Percentiles rank a stretch among this genome's conserved stretches.
Conservation (phyloP, 2,329 filamentous ascomycete species). For the Claviceps cyperi region DNA sequence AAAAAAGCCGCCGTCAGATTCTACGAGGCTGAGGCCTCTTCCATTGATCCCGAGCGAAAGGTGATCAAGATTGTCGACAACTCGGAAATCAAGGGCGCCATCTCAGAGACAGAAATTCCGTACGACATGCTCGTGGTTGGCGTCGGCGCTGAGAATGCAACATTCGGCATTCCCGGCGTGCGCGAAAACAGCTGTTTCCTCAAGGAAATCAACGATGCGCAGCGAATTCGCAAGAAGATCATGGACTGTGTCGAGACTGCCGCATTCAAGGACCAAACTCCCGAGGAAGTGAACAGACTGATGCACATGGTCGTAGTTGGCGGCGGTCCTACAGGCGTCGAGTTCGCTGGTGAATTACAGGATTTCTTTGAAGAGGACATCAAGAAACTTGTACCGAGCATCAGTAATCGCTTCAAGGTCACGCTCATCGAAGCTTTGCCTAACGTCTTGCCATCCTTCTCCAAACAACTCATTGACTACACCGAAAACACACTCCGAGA, state of each 20-base stretch:
- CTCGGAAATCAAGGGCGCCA: constrained; percentile 79
- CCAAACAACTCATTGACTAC: constrained; percentile 97
- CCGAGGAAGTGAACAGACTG: constrained; percentile 80
- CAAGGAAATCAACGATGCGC: constrained; percentile 94
- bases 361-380: constrained; percentile 98
- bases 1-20: constrained; percentile 89
- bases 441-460: constrained; percentile 95
- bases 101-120: constrained; percentile 71
- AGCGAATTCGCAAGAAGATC: constrained; percentile 93
- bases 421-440: constrained; percentile 94
- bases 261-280: constrained; percentile 88
- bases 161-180: constrained; percentile 93
- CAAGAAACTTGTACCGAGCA: constrained; percentile 94
- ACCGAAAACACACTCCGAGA: constrained; percentile 98
- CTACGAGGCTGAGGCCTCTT: constrained; percentile 95
- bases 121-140: constrained; percentile 98
- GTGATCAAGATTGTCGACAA: constrained; percentile 81
- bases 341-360: constrained; percentile 95
- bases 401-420: constrained; percentile 88
- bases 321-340: constrained; percentile 90
- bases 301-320: constrained; percentile 96
- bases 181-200: constrained; percentile 93
- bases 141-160: constrained; percentile 95
- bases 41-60: constrained; percentile 86
- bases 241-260: constrained; percentile 99